Conservation (phyloP, 2,329 filamentous ascomycete species). For the Pseudogymnoascus sp. region DNA sequence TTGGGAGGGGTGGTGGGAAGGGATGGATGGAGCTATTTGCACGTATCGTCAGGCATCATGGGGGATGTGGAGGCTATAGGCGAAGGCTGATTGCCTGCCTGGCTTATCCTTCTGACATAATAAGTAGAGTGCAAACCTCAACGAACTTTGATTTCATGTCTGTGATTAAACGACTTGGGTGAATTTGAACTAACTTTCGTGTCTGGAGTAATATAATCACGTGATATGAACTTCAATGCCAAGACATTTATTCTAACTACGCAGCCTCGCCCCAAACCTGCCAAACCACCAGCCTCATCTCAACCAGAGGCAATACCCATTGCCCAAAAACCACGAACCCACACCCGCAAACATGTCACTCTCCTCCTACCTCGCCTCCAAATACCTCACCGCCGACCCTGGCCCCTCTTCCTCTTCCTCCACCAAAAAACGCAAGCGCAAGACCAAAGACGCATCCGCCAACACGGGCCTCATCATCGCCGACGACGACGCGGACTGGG, state of each 20-base stretch:
- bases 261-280: not conserved
- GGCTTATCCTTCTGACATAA: slow-evolving; percentile 5
- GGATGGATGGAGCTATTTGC: not conserved
- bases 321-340: not conserved
- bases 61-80: not conserved
- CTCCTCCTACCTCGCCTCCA: slow-evolving; percentile 79
- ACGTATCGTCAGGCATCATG: not conserved
- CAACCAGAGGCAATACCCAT: not conserved
- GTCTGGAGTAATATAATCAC: not conserved
- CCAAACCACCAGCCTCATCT: not conserved
- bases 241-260: not conserved
- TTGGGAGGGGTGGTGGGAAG: not conserved
- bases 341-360: slow-evolving; percentile 44
- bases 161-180: not conserved
- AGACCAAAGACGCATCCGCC: slow-evolving; percentile 41
- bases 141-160: not conserved
- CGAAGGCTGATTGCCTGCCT: not conserved
- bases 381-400: slow-evolving; percentile 68
- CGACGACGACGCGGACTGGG: slow-evolving; percentile 48
- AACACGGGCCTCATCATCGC: slow-evolving; percentile 51
- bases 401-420: slow-evolving; percentile 40
- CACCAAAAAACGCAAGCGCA: slow-evolving; percentile 50
- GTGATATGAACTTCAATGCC: not conserved
- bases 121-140: slow-evolving; percentile 1
- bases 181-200: not conserved